Percentiles rank a stretch among this genome's conserved stretches.
phyloP scores from a whole-genome alignment of 768 basidiomycete species.

The Coprinellus micaceus region DNA sequence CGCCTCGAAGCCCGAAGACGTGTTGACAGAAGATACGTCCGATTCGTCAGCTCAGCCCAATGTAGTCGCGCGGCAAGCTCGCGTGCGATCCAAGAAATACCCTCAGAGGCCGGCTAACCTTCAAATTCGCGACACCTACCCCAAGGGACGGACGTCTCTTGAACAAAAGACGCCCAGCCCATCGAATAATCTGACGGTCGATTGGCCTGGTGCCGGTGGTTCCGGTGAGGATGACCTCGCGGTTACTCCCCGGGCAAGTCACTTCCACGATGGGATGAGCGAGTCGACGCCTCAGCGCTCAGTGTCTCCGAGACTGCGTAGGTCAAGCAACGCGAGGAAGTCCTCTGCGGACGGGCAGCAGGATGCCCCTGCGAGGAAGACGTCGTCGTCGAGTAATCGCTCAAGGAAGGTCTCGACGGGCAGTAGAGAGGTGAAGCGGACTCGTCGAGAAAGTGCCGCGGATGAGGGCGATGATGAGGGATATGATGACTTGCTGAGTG shows the following conservation, averaged over 20 bases:
- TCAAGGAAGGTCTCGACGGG: neutral
- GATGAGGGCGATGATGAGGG: conserved; percentile 78
- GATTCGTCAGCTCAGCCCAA: conserved; percentile 41
- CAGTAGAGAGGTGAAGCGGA: conserved; percentile 16
- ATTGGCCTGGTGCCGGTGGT: conserved; percentile 40
- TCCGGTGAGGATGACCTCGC: conserved; percentile 45
- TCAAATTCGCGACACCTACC: conserved; percentile 35
- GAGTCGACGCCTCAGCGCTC: conserved; percentile 26
- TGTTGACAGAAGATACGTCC: conserved; percentile 37
- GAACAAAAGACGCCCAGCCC: conserved; percentile 35
- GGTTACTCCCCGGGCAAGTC: conserved; percentile 55
- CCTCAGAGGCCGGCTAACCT: conserved; percentile 44
- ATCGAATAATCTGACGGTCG: conserved; percentile 44
- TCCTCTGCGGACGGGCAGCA: conserved; percentile 42
- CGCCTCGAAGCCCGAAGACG: neutral
- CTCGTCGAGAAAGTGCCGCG: conserved; percentile 56
- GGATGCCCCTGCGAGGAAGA: conserved; percentile 13
- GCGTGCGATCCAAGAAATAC: conserved; percentile 53
- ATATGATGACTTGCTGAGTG: conserved; percentile 73
- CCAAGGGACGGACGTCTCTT: conserved; percentile 12
- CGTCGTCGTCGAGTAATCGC: conserved; percentile 11
- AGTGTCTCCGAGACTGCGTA: conserved; percentile 23
- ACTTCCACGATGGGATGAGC: conserved; percentile 36
- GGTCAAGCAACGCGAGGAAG: conserved; percentile 39
- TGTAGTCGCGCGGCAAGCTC: conserved; percentile 35